Base-by-base conservation (phyloP, 2,329 filamentous ascomycete species). In the Periconia sp. region DNA sequence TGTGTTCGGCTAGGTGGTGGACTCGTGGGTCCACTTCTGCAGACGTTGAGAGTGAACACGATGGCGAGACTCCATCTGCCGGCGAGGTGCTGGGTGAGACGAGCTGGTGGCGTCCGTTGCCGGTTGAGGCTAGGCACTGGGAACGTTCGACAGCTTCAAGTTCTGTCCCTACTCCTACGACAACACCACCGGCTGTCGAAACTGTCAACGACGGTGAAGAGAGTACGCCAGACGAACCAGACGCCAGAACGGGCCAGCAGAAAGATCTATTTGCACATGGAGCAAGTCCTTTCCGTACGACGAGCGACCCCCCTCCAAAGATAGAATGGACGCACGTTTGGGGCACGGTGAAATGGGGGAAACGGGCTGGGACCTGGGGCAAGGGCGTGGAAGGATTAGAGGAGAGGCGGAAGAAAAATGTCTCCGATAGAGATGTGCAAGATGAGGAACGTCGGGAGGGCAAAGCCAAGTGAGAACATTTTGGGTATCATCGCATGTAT, bases 1-100 rank as follows among this genome's bases (percentile, higher is more conserved):
- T 94, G 63, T 92, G 88, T 66, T 83, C 87, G 13, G 76, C 75
- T 25, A 74, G 79, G 48, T 92, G 88, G 88, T 89, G 89, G 73
- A 77, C 78, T 3, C 72, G 87, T 33, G 73, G 84, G 83, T 76
- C 7, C 12, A 25, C 8, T 12, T 25, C 7, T 25, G 23, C 12
- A 25, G 12, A 25, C 6, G 5, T 35, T 22, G 6, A 23, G 33
- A 5, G 30, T 32, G 36, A 13, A 31, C n/a, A 33, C 36, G 18
- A 39, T 30, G 70, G 85, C 36, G 23, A 17, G n/a, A n/a, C n/a
- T n/a, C n/a, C n/a, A n/a, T n/a, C n/a, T n/a, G n/a, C n/a, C n/a
- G n/a, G n/a, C n/a, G n/a, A n/a, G n/a, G n/a, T n/a, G n/a, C n/a
- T n/a, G 13, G 17, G 15, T 18, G 80, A 79, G 4, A 71, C 76